Evolutionary conservation across 257 asterid species (phyloP), one percentile per base, ranked within the genome.

Genomic region (Thymus quinquecostatus): DNA sequence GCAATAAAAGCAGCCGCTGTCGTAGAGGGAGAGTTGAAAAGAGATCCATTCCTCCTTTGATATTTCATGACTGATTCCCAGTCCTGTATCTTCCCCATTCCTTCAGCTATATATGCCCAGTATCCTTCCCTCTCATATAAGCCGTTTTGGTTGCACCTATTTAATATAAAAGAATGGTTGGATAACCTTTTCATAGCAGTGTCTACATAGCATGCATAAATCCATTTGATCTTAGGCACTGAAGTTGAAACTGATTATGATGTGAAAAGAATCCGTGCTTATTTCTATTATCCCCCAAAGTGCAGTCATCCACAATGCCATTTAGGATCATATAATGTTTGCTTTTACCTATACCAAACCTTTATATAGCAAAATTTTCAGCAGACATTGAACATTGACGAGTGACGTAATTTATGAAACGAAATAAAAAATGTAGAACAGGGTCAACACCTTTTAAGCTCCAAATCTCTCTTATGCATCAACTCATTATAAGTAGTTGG

Each of bases 1-100:
- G 72, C 80, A 74, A 82, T 82, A 64, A 58, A 83, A 79, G 97
- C 92, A 77, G 97, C 92, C 36, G 98, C 97, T 40, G 98, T 86
- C 0, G 98, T 80, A 1, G 99, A 89, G 10, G 99, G 98, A 75
- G 87, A 89, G 81, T 91, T 87, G 84, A 92, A 91, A 47, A 94
- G 83, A 28, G 99, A 94, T 34, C 99, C 99, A 36, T 94, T 91
- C 72, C 63, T 83, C 73, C 87, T 84, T 74, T 89, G 97, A 76
- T 84, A 84, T 69, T 84, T 88, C 96, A 91, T 80, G 36, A 79
- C 76, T 47, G 76, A 75, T 56, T 84, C 79, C 97, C 96, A 85
- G 62, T 91, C 76, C 51, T 83, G 89, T 60, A 67, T 78, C 63
- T 84, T 75, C 28, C 81, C 83, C 73, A 86, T 64, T 57, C 99